Conservation (phyloP, 2,329 filamentous ascomycete genomes). For the Magnaporthales sp. region DNA sequence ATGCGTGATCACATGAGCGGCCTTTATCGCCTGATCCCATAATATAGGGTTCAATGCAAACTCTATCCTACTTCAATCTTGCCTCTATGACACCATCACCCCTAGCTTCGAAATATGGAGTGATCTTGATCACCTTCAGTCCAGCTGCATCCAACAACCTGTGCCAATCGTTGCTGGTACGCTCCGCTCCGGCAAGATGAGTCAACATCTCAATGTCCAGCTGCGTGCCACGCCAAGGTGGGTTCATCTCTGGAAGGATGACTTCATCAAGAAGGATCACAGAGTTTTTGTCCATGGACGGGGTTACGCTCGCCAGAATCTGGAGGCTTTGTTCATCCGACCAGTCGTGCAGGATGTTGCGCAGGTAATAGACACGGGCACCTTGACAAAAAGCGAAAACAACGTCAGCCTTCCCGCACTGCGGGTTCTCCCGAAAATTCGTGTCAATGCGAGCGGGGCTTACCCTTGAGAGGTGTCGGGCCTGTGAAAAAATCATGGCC, state of each 20-base stretch:
- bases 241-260: conserved; percentile 25
- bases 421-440: neutral
- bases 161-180: conserved; percentile 25
- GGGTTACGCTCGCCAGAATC: conserved; percentile 22
- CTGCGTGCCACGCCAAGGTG: conserved; percentile 18
- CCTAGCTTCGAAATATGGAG: neutral
- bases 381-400: conserved; percentile 10
- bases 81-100: neutral
- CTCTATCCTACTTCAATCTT: neutral
- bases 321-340: conserved; percentile 17
- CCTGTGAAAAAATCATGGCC: conserved; percentile 10
- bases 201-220: conserved; percentile 28
- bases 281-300: conserved; percentile 24
- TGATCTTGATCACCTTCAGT: conserved; percentile 8
- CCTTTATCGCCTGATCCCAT: no score
- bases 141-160: conserved; percentile 13
- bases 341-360: conserved; percentile 25
- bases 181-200: conserved; percentile 20
- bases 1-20: no score
- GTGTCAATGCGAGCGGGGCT: neutral
- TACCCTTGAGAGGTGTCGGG: conserved; percentile 10
- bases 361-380: conserved; percentile 24
- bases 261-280: conserved; percentile 32
- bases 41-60: no score
- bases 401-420: neutral